Conservation (phyloP, 768 basidiomycete species). For the Leccinum variicolor region DNA sequence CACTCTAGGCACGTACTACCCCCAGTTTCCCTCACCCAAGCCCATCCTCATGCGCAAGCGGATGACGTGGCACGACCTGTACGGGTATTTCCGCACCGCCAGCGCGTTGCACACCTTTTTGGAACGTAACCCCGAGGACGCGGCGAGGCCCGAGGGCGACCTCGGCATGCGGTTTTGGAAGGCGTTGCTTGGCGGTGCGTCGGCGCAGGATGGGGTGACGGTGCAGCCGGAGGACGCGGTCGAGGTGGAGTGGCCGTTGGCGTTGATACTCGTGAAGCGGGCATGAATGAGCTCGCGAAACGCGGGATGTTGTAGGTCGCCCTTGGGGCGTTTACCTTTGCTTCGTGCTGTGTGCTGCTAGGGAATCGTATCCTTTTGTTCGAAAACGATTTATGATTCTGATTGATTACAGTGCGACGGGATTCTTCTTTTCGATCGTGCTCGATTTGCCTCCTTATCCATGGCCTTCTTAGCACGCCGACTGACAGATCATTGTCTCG, state of each 20-base stretch:
- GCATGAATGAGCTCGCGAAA: neutral
- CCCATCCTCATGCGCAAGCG: slow-evolving; percentile 53
- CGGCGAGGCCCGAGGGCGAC: slow-evolving; percentile 48
- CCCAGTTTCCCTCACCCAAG: slow-evolving; percentile 32
- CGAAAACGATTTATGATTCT: neutral
- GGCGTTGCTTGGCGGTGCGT: slow-evolving; percentile 42
- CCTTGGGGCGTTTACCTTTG: neutral
- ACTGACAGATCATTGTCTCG: no score
- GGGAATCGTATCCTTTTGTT: neutral
- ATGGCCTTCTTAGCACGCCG: no score
- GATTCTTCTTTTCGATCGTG: no score
- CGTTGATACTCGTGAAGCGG: slow-evolving; percentile 25
- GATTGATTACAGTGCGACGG: neutral
- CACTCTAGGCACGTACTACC: slow-evolving; percentile 38
- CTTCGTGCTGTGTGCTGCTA: neutral
- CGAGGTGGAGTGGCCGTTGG: slow-evolving; percentile 44
- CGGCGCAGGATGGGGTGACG: slow-evolving; percentile 18
- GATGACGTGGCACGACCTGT: slow-evolving; percentile 63
- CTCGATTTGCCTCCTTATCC: no score
- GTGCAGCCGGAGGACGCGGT: slow-evolving; percentile 25
- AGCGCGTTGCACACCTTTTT: slow-evolving; percentile 69
- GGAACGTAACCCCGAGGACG: slow-evolving; percentile 60
- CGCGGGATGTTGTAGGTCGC: neutral
- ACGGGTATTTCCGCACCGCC: slow-evolving; percentile 67
- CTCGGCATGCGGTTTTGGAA: slow-evolving; percentile 64